Percentiles rank a stretch among this genome's conserved stretches.
Evolutionary conservation across 129 eudicot genomes (phyloP).

Genomic region (Glebionis coronaria): DNA sequence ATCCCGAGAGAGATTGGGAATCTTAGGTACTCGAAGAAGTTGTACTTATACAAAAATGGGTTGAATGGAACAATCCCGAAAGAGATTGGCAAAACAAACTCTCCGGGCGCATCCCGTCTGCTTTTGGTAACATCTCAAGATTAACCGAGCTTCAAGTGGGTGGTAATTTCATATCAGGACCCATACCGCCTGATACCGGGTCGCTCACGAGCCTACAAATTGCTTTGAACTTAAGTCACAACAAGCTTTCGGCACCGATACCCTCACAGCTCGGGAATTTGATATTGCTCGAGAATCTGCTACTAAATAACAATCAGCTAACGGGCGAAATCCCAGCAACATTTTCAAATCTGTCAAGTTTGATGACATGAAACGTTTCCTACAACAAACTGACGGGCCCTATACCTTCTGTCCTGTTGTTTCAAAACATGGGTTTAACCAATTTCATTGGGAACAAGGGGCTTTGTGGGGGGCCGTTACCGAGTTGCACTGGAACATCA

Average conservation of each 20-base stretch:
- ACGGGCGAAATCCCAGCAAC: too few relatives aligned
- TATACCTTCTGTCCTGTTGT: slow-evolving; percentile 60
- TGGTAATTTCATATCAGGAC: slow-evolving; percentile 69
- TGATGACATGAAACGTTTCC: slow-evolving; percentile 79
- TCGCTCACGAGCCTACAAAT: too few relatives aligned
- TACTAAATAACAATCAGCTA: too few relatives aligned
- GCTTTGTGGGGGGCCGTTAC: too few relatives aligned
- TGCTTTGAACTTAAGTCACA: too few relatives aligned
- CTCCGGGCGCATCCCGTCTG: slow-evolving; percentile 67
- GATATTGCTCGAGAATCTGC: too few relatives aligned
- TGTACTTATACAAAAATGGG: slow-evolving; percentile 70
- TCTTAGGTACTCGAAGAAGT: slow-evolving; percentile 41
- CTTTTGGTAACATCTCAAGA: slow-evolving; percentile 69
- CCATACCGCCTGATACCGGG: slow-evolving; percentile 74
- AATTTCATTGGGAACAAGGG: too few relatives aligned
- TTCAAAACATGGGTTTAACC: slow-evolving; percentile 60
- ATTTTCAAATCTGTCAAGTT: too few relatives aligned
- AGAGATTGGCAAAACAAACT: slow-evolving; percentile 86
- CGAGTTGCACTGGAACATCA: too few relatives aligned
- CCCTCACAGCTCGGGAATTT: too few relatives aligned
- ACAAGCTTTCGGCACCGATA: too few relatives aligned
- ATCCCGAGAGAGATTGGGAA: slow-evolving; percentile 70
- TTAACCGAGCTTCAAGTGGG: slow-evolving; percentile 91
- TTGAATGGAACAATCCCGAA: slow-evolving; percentile 82
- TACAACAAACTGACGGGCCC: slow-evolving; percentile 72